These are phyloP conservation scores for Pueraria montana DNA, from an alignment of 306 rosid species.

Conservation along the genomic window DNA sequence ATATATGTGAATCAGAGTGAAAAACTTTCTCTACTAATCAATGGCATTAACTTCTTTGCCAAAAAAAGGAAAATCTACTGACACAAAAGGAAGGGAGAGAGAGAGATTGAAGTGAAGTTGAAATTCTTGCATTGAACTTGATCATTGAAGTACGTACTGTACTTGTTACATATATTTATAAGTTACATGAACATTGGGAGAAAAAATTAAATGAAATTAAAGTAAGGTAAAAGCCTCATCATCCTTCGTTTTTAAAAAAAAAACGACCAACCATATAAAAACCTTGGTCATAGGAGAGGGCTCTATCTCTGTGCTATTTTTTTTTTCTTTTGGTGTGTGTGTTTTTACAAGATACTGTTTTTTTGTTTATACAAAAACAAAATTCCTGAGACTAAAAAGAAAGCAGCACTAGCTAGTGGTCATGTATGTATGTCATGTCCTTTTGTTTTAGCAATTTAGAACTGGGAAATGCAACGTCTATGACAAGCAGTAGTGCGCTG, in stretches of 20 bases:
- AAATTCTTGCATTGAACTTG: constrained; percentile 39
- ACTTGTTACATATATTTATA: constrained; percentile 50
- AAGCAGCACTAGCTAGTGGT: constrained; percentile 7
- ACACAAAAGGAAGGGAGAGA: constrained; percentile 9
- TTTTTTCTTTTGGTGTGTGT: background rate
- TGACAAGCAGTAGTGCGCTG: constrained; percentile 75
- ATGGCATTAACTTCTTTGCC: constrained; percentile 31
- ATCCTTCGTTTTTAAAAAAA: constrained; percentile 53
- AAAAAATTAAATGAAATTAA: constrained; percentile 47
- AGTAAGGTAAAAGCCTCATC: constrained; percentile 73
- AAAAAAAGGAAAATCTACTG: background rate
- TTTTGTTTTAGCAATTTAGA: constrained; percentile 45
- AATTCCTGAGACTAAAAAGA: constrained; percentile 46
- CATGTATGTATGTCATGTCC: background rate
- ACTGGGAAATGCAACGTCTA: constrained; percentile 92
- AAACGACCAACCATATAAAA: constrained; percentile 67
- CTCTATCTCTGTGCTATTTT: constrained; percentile 57
- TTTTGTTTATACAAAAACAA: constrained; percentile 41
- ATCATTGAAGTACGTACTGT: constrained; percentile 46
- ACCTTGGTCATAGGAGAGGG: constrained; percentile 81
- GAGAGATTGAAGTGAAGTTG: constrained; percentile 33
- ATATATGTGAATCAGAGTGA: constrained; percentile 35
- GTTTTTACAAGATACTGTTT: constrained; percentile 51
- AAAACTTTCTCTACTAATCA: constrained; percentile 35
- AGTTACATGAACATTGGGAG: constrained; percentile 36